phyloP scores from a whole-genome alignment of 192 early-diverging fungal species.

The Phlyctochytrium arcticum region DNA sequence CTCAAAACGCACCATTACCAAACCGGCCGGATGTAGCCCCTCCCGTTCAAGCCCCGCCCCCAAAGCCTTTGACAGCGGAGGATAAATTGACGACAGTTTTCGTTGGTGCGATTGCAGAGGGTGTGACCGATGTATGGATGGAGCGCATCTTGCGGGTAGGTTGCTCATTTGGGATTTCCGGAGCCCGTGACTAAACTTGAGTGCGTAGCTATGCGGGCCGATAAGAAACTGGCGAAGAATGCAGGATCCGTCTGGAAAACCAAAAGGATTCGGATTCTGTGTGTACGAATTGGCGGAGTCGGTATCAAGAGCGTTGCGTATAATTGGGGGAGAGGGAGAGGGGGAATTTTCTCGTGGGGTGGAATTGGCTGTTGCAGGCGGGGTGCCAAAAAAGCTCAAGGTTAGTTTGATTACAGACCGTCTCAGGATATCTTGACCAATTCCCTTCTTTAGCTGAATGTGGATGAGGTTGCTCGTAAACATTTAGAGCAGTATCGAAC shows the following conservation, averaged over 20 bases:
- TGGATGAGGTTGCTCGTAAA: conserved; percentile 55
- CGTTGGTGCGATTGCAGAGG: conserved; percentile 65
- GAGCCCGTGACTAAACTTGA: background rate
- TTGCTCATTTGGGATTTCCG: conserved; percentile 5
- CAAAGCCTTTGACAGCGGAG: conserved; percentile 14
- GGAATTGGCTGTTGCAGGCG: conserved; percentile 29
- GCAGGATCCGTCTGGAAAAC: conserved; percentile 55
- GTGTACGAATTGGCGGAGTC: conserved; percentile 64
- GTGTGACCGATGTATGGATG: conserved; percentile 63
- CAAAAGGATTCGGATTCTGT: conserved; percentile 72
- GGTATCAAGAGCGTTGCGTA: conserved; percentile 58
- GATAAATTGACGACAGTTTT: conserved; percentile 70
- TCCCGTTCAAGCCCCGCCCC: background rate
- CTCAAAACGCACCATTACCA: background rate
- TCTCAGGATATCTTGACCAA: conserved; percentile 3
- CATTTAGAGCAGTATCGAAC: conserved; percentile 43
- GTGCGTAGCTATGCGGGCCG: conserved; percentile 59
- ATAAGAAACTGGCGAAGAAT: conserved; percentile 67
- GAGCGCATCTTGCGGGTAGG: conserved; percentile 59
- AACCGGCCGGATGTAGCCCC: background rate
- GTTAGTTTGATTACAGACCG: conserved; percentile 22
- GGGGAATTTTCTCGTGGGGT: conserved; percentile 25
- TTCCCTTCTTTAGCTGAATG: conserved; percentile 43
- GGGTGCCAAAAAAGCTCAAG: conserved; percentile 47
- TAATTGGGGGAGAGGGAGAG: conserved; percentile 60